These are phyloP conservation scores for Durotheca rogersii DNA, from an alignment of 495 filamentous ascomycete genomes.

Conservation along the genomic window DNA sequence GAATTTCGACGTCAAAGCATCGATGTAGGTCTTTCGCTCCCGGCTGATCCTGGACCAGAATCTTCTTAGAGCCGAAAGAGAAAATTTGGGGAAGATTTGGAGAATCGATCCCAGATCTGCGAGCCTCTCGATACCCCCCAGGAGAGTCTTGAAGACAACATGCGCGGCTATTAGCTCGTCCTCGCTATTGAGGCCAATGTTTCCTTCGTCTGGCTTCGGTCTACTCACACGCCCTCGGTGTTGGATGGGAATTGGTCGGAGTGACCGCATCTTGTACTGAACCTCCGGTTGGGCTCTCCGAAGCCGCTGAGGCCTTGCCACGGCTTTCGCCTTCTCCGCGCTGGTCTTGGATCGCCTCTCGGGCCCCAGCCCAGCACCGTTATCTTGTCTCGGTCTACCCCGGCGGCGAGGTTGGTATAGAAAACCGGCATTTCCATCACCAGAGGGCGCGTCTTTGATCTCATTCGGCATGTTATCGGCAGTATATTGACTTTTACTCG, in stretches of 20 bases:
- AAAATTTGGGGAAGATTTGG: slow-evolving; percentile 63
- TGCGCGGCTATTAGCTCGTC: slow-evolving; percentile 64
- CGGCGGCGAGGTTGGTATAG: slow-evolving; percentile 2
- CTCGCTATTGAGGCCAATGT: slow-evolving; percentile 43
- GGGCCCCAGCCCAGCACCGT: not conserved
- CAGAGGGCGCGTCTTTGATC: slow-evolving; percentile 28
- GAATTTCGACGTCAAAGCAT: slow-evolving; percentile 73
- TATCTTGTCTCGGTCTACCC: slow-evolving; percentile 6
- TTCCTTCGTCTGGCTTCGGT: slow-evolving; percentile 29
- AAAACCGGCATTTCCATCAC: slow-evolving; percentile 25
- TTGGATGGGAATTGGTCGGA: slow-evolving; percentile 39
- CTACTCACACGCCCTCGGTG: slow-evolving; percentile 40
- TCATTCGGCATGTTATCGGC: slow-evolving; percentile 49
- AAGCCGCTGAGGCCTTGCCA: not conserved
- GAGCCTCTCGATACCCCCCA: slow-evolving; percentile 67
- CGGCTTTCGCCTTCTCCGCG: not conserved
- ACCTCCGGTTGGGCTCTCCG: slow-evolving; percentile 33
- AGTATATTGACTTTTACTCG: slow-evolving; percentile 37
- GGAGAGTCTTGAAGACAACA: slow-evolving; percentile 67
- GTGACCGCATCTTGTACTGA: slow-evolving; percentile 41
- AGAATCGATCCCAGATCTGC: slow-evolving; percentile 75
- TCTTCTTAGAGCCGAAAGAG: slow-evolving; percentile 56
- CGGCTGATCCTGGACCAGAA: slow-evolving; percentile 60
- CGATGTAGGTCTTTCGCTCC: slow-evolving; percentile 61
- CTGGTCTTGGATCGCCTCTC: slow-evolving; percentile 1